A percentile compares a stretch with the other conserved stretches of the same genome.
These are phyloP conservation scores for Flammula alnicola DNA, from an alignment of 1,284 basidiomycete genomes.

Conservation along the genomic window DNA sequence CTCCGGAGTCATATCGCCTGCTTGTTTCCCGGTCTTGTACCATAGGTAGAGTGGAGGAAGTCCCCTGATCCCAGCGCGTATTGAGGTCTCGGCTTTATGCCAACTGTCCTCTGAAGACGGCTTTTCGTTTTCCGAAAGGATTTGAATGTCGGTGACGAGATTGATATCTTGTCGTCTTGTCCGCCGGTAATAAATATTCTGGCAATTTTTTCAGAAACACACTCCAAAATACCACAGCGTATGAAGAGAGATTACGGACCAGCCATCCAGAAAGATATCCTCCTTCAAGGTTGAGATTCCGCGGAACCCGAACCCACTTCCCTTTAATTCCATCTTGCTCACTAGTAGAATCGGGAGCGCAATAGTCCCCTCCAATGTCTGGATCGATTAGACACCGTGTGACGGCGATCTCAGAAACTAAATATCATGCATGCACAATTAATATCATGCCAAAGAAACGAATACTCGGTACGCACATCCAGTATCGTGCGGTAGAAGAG, in stretches of 20 bases:
- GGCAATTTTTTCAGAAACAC: conserved; percentile 11
- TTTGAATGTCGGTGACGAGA: conserved; percentile 63
- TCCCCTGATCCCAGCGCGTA: conserved; percentile 60
- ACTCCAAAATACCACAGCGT: background rate
- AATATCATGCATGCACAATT: conserved; percentile 12
- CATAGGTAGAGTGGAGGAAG: conserved; percentile 66
- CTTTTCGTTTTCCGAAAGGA: conserved; percentile 56
- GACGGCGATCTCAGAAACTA: conserved; percentile 82
- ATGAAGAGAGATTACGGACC: conserved; percentile 40
- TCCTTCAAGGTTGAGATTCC: conserved; percentile 74
- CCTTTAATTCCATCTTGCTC: conserved; percentile 81
- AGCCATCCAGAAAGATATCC: conserved; percentile 62
- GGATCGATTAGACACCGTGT: conserved; percentile 75
- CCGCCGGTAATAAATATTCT: conserved; percentile 85
- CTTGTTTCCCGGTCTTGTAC: conserved; percentile 73
- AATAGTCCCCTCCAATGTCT: conserved; percentile 56
- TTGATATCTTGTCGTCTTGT: conserved; percentile 80
- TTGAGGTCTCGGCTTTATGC: conserved; percentile 59
- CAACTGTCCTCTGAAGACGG: conserved; percentile 53
- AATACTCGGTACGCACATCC: conserved; percentile 63
- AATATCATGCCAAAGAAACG: conserved; percentile 1
- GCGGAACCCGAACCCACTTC: conserved; percentile 85
- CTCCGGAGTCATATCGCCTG: conserved; percentile 58
- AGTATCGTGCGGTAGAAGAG: conserved; percentile 80
- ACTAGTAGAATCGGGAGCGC: conserved; percentile 69